Evolutionary conservation across 2,329 filamentous ascomycete species (phyloP).

Genomic region (Alternaria infectoria): DNA sequence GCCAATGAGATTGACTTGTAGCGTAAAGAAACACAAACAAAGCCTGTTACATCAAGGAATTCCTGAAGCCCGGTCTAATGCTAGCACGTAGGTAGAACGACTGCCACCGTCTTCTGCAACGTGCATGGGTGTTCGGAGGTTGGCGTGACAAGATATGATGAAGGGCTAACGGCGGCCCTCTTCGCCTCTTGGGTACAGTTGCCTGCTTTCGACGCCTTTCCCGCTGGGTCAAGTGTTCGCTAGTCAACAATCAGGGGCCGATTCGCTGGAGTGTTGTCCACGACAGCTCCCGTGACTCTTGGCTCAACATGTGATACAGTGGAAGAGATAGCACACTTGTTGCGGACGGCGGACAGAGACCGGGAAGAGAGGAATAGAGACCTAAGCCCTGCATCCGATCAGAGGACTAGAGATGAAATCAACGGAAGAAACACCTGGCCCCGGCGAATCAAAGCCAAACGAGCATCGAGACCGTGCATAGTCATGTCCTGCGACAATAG

Average conservation of each 20-base stretch:
- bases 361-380: constrained; percentile 8
- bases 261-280: constrained; percentile 25
- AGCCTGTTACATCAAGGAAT: constrained; percentile 3
- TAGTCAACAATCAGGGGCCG: constrained; percentile 12
- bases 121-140: constrained; percentile 20
- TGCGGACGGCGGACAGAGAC: constrained; percentile 3
- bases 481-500: constrained; percentile 20
- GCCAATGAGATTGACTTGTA: constrained; percentile 26
- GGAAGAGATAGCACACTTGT: background rate
- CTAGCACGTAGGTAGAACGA: constrained; percentile 8
- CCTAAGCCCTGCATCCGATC: constrained; percentile 8
- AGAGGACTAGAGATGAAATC: constrained; percentile 8
- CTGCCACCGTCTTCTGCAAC: constrained; percentile 32
- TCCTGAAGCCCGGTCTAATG: constrained; percentile 15
- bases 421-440: background rate
- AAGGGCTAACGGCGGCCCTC: constrained; percentile 6
- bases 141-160: constrained; percentile 6
- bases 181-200: constrained; percentile 24
- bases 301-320: constrained; percentile 14
- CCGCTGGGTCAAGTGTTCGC: constrained; percentile 14
- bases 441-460: constrained; percentile 5
- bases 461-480: constrained; percentile 13
- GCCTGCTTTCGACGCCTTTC: constrained; percentile 38
- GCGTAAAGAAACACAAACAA: constrained; percentile 15
- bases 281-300: constrained; percentile 19